A percentile compares a stretch with the other conserved stretches of the same genome.
These are phyloP conservation scores for Murraya koenigii DNA, from an alignment of 345 rosid genomes.

Conservation along the genomic window DNA sequence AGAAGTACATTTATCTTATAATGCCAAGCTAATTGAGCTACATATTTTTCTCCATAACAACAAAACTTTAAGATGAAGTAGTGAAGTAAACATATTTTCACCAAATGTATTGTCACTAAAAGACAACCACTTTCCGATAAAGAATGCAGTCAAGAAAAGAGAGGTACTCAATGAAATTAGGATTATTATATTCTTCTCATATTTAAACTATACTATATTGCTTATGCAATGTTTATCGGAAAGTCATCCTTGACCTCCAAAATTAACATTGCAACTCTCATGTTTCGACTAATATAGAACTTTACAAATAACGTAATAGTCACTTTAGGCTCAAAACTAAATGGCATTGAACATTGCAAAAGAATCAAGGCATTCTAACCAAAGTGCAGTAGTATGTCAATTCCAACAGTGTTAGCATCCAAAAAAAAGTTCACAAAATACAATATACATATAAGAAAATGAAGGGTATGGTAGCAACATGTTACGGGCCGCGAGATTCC, in stretches of 20 bases:
- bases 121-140: background rate
- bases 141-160: background rate
- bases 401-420: background rate
- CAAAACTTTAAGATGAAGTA: background rate
- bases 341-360: background rate
- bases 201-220: background rate
- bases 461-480: background rate
- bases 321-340: background rate
- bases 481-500: too few relatives aligned
- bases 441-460: background rate
- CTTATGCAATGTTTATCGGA: background rate
- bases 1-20: background rate
- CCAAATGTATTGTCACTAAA: background rate
- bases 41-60: background rate
- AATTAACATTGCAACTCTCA: background rate
- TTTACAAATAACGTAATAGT: background rate
- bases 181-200: background rate
- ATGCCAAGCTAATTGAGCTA: background rate
- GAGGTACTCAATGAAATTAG: background rate
- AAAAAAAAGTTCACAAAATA: background rate
- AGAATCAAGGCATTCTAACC: background rate
- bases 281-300: background rate
- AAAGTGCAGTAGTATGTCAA: background rate
- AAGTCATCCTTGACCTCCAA: background rate
- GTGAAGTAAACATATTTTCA: background rate